These are phyloP conservation scores for Spathaspora hagerdaliae DNA, from an alignment of 805 yeast genomes.

Conservation along the genomic window DNA sequence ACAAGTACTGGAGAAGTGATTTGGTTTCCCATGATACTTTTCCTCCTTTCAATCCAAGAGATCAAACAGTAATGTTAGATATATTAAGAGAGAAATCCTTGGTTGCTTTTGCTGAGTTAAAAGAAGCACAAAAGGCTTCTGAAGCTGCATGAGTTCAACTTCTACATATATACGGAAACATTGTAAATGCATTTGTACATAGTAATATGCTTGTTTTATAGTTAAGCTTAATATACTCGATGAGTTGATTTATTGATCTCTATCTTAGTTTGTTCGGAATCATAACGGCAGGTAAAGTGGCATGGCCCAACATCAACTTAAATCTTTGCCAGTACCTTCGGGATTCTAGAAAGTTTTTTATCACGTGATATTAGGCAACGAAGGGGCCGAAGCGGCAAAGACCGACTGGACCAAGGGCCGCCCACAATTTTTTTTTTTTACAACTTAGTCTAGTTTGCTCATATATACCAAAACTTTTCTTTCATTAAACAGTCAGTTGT, in stretches of 20 bases:
- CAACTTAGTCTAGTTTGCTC: not conserved
- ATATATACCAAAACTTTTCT: too few relatives aligned
- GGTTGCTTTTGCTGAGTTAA: conserved; percentile 25
- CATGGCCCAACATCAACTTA: too few relatives aligned
- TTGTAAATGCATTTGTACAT: not conserved
- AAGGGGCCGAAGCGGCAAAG: not conserved
- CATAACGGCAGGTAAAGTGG: too few relatives aligned
- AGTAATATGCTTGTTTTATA: not conserved
- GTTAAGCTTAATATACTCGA: too few relatives aligned
- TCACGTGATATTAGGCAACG: not conserved
- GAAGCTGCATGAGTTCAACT: not conserved
- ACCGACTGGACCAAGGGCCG: not conserved
- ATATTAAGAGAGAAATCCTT: conserved; percentile 46
- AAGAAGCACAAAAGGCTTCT: conserved; percentile 8
- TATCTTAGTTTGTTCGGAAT: too few relatives aligned
- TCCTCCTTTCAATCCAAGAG: conserved; percentile 57
- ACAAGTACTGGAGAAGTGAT: conserved; percentile 60
- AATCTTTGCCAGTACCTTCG: too few relatives aligned
- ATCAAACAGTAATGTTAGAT: conserved; percentile 63
- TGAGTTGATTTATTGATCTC: too few relatives aligned
- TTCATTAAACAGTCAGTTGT: not conserved
- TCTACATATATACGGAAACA: too few relatives aligned
- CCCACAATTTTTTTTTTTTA: not conserved
- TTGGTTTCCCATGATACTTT: conserved; percentile 59
- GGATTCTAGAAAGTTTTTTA: not conserved